Conservation (phyloP, 1,284 basidiomycete species). For the Farysia itapuensis region DNA sequence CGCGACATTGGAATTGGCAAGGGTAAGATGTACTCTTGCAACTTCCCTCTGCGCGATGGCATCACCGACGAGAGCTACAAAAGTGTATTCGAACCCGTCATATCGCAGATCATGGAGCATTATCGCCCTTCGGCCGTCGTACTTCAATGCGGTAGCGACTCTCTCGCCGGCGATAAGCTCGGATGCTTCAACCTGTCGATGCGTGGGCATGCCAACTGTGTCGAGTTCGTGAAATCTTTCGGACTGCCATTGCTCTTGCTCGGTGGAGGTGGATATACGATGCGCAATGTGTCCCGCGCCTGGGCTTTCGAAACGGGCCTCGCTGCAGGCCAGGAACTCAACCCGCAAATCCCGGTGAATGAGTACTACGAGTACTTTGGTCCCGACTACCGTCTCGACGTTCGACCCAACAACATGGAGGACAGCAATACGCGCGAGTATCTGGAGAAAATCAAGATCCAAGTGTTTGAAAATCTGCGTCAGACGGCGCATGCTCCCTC, state of each 20-base stretch:
- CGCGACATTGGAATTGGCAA: constrained; percentile 91
- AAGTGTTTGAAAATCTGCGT: constrained; percentile 73
- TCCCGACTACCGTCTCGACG: constrained; percentile 95
- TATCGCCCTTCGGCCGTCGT: constrained; percentile 96
- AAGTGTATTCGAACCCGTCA: constrained; percentile 93
- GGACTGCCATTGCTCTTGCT: constrained; percentile 87
- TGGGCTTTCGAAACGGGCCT: constrained; percentile 99
- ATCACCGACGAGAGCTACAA: constrained; percentile 95
- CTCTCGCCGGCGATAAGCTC: constrained; percentile 91
- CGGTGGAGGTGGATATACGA: constrained; percentile 97
- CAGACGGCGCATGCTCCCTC: constrained; percentile 49
- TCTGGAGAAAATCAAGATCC: constrained; percentile 85
- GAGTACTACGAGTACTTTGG: constrained; percentile 95
- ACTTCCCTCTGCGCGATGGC: constrained; percentile 93
- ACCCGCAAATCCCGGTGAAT: constrained; percentile 64
- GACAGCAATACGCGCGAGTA: constrained; percentile 93
- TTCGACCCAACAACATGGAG: constrained; percentile 91
- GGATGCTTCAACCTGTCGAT: constrained; percentile 97
- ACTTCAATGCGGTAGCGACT: constrained; percentile 97
- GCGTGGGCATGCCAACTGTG: constrained; percentile 95
- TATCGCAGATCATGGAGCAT: constrained; percentile 89
- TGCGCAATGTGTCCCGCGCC: constrained; percentile 92
- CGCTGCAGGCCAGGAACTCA: constrained; percentile 91
- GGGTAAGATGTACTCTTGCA: constrained; percentile 73
- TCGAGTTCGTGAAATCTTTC: constrained; percentile 95